Evolutionary conservation across 177 flowering plant species (phyloP), one percentile per base, ranked within the genome.

Genomic region (Vitis hybrid): DNA sequence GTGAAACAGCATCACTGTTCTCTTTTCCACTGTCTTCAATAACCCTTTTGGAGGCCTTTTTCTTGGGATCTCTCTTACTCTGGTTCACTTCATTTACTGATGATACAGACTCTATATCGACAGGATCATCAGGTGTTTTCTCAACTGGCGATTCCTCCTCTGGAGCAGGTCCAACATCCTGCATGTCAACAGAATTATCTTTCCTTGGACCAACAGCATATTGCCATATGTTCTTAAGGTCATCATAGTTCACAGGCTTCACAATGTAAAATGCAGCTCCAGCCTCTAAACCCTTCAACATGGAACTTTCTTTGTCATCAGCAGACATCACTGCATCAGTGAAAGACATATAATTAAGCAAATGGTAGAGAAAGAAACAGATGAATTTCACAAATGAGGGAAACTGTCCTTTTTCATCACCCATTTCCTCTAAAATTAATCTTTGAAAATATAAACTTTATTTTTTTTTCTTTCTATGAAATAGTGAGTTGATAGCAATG

Each of bases 241-340:
- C 83, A 15, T 73, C 57, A 4, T 51, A 21, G 4, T 67, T 74
- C 3, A 88, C 55, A 6, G 97, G 97, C 74, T 90, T 91, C 26
- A 70, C 55, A 17, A 88, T 62, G 61, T 70, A 87, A 72, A 60
- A 82, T 32, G 70, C 74, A 23, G 88, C 93, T 13, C 94, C 97
- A 55, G 66, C 2, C 32, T 84, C 74, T 13, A 89, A 32, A 6
- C 83, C 85, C 66, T 75, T 66, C 13, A 66, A 1, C 26, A 78
- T 80, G 8, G 70, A 67, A 39, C 63, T 64, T 32, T 78, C 76
- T 6, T 68, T 61, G 4, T 79, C 78, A 68, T 87, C 86, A 2
- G 81, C 82, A 0, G 94, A 91, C 87, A 90, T 90, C 74, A 91
- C 97, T 91, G 82, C 65, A 64, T 39, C 45, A 39, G 4, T 26